phyloP scores from a whole-genome alignment of 345 rosid species.

The Eucalyptus regnans region DNA sequence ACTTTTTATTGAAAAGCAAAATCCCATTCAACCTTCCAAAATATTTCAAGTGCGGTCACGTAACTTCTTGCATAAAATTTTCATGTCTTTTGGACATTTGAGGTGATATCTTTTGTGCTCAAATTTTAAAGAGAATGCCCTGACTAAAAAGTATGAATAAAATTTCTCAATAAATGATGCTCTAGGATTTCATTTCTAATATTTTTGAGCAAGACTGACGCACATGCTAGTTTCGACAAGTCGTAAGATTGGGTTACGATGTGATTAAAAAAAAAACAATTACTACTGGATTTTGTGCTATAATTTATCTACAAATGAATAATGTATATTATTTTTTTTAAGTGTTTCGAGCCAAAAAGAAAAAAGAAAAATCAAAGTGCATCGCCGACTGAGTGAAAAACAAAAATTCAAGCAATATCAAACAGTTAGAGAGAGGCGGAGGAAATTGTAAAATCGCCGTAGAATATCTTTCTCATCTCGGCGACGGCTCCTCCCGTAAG shows the following conservation, averaged over 20 bases:
- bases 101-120: rapidly evolving
- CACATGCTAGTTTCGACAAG: rapidly evolving
- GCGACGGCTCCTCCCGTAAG: not conserved
- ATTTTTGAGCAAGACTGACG: rapidly evolving
- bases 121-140: not conserved
- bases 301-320: not conserved
- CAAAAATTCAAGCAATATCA: not conserved
- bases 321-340: not conserved
- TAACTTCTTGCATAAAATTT: not conserved
- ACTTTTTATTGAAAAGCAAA: not conserved
- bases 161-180: not conserved
- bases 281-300: not conserved
- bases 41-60: rapidly evolving
- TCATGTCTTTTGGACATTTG: rapidly evolving
- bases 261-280: not conserved
- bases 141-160: no score
- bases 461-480: not conserved
- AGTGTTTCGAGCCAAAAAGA: not conserved
- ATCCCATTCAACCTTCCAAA: not conserved
- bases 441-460: not conserved
- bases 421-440: not conserved
- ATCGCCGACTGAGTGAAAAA: not conserved
- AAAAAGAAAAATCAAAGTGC: not conserved
- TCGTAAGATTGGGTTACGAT: rapidly evolving
- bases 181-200: not conserved